A percentile compares a stretch with the other conserved stretches of the same genome.
Evolutionary conservation across 208 protist genomes (phyloP).

Genomic region (Trypanosoma avium): DNA sequence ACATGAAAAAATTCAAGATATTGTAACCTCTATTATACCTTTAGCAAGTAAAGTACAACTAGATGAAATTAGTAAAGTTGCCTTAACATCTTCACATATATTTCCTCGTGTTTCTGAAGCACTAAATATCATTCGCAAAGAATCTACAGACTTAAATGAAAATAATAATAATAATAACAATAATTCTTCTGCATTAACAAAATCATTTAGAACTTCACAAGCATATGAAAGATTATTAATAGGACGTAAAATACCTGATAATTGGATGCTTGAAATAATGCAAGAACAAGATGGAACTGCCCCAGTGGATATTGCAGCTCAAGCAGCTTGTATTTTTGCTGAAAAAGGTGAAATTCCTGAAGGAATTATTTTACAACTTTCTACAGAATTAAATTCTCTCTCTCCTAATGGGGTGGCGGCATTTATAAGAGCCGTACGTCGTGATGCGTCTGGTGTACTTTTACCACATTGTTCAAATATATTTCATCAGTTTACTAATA

Average conservation of each 20-base stretch:
- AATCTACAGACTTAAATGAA: not conserved
- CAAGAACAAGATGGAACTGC: slow-evolving; percentile 19
- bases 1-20: slow-evolving; percentile 21
- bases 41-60: slow-evolving; percentile 5
- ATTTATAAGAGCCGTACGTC: slow-evolving; percentile 30
- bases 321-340: slow-evolving; percentile 24
- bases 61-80: slow-evolving; percentile 19
- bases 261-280: slow-evolving; percentile 30
- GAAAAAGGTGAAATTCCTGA: slow-evolving; percentile 28
- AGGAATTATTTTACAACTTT: slow-evolving; percentile 25
- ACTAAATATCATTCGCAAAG: not conserved
- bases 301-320: slow-evolving; percentile 16
- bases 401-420: slow-evolving; percentile 31
- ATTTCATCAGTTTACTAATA: slow-evolving; percentile 8
- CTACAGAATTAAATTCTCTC: slow-evolving; percentile 8
- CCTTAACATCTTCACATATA: slow-evolving; percentile 8
- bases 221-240: slow-evolving; percentile 25
- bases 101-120: slow-evolving; percentile 14
- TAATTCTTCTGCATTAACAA: slow-evolving; percentile 12
- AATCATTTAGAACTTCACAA: slow-evolving; percentile 15
- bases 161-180: not conserved
- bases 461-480: slow-evolving; percentile 23
- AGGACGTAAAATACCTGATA: slow-evolving; percentile 23
- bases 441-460: slow-evolving; percentile 34
- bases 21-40: slow-evolving; percentile 3